Conservation (phyloP, 2,329 filamentous ascomycete genomes). For the Elsinoe batatas region DNA sequence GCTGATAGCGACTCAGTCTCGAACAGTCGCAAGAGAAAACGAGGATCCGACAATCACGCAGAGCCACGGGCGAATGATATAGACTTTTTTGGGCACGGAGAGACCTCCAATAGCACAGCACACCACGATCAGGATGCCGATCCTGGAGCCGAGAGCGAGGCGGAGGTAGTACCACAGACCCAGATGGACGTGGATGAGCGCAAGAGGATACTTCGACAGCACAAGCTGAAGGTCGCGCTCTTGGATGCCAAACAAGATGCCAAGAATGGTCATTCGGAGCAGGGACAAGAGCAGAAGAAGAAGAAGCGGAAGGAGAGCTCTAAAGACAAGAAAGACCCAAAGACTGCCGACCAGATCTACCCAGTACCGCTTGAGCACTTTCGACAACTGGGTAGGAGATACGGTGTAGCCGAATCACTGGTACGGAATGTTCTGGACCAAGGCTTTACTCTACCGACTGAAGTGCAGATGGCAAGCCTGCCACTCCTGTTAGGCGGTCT, state of each 20-base stretch:
- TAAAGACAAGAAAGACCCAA: conserved; percentile 28
- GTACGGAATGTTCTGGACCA: conserved; percentile 73
- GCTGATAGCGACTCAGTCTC: conserved; percentile 18
- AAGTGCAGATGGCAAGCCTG: conserved; percentile 81
- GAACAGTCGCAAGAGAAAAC: conserved; percentile 27
- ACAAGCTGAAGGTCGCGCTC: conserved; percentile 27
- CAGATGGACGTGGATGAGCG: neutral
- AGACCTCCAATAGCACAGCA: too few relatives aligned
- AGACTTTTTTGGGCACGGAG: neutral
- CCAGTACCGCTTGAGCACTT: conserved; percentile 76
- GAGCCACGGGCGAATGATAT: neutral
- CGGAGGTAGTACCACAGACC: neutral
- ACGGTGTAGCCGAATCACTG: conserved; percentile 63
- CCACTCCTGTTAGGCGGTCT: conserved; percentile 56
- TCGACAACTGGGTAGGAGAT: conserved; percentile 56
- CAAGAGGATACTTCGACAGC: conserved; percentile 27
- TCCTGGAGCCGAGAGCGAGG: neutral
- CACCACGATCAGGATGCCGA: neutral
- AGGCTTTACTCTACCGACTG: conserved; percentile 78
- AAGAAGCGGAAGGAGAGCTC: conserved; percentile 27
- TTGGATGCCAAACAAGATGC: conserved; percentile 19
- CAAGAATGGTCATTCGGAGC: conserved; percentile 17
- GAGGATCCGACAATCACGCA: conserved; percentile 14
- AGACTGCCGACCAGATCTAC: conserved; percentile 54
- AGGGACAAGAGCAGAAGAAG: conserved; percentile 38